These are phyloP conservation scores for Saccharum hybrid DNA, from an alignment of 202 grass and related monocot genomes.

Conservation along the genomic window DNA sequence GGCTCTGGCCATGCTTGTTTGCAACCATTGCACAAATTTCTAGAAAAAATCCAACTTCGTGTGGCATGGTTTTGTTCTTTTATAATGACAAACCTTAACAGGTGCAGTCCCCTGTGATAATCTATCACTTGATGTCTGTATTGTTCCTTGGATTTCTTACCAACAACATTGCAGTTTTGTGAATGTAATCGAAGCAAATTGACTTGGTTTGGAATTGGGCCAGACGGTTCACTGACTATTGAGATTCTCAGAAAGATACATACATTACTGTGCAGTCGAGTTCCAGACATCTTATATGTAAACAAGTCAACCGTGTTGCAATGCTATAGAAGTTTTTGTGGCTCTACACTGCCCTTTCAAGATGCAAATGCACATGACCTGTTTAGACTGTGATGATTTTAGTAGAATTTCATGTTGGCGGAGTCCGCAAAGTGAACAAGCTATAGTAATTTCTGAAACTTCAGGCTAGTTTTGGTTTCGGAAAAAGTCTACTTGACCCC, in stretches of 20 bases:
- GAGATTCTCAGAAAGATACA: no score
- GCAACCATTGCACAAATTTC: background rate
- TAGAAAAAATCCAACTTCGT: background rate
- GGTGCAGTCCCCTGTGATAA: background rate
- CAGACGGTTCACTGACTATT: background rate
- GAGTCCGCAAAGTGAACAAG: background rate
- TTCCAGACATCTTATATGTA: background rate
- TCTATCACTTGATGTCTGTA: background rate
- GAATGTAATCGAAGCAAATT: background rate
- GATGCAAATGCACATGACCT: background rate
- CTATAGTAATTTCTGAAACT: background rate
- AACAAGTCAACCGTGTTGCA: background rate
- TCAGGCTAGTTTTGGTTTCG: background rate
- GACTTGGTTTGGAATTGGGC: background rate
- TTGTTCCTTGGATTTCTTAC: background rate
- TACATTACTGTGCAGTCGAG: background rate
- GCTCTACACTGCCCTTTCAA: background rate
- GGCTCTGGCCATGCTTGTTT: slow-evolving; percentile 20
- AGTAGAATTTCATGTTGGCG: background rate
- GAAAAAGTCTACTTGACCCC: no score
- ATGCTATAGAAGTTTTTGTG: background rate
- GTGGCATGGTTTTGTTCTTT: slow-evolving; percentile 15
- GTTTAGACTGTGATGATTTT: background rate
- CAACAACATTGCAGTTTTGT: background rate
- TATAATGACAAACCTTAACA: slow-evolving; percentile 4